Base-by-base conservation (phyloP, 139 green algal genomes). In the Ettlia oleoabundans region DNA sequence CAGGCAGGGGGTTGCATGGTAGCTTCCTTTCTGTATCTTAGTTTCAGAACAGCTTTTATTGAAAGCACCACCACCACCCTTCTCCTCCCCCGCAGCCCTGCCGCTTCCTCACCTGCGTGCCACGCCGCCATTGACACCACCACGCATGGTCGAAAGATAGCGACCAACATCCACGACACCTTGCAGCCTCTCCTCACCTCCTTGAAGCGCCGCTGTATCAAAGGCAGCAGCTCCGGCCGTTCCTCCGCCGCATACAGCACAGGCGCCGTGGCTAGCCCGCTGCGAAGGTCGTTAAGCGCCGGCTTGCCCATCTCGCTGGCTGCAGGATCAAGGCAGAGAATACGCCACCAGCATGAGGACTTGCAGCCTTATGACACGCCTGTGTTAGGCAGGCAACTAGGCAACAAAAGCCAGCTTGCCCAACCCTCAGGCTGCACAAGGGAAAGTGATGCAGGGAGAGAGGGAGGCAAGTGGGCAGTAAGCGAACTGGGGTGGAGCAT, bases 221-320 rank as follows among this genome's bases (percentile, higher is more conserved):
- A 66, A 1, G 89, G 80, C 26, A 76, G 38, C 42, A 98, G 89
- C 76, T 92, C 82, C 2, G 86, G 86, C 41, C 84, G 63, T 80
- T 95, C 87, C 71, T 94, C 74, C 3, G 87, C 89, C 1, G 95
- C 95, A 80, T 94, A 93, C 43, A 98, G 89, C 33, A 97, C 95
- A 19, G 97, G 97, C 13, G 95, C 97, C 6, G 97, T 99, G 38
- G 95, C 96, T 10, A 99, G 84, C 0, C 97, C 97, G 43, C 86
- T 91, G 7, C 89, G 86, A 35, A 99, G 82, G 90, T 99, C 97
- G 76, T 95, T 96, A 21, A 97, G 86, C 15, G 94, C 92, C 0
- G 97, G 97, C 91, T 99, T 99, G 43, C 97, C 97, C 68, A 99
- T 88, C 52, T 94, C 84, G 64, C 75, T 47, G 76, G 73, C 73